Percentiles rank a stretch among this genome's conserved stretches.
Evolutionary conservation across 1,284 basidiomycete genomes (phyloP).

Genomic region (Rhodotorula sp.): DNA sequence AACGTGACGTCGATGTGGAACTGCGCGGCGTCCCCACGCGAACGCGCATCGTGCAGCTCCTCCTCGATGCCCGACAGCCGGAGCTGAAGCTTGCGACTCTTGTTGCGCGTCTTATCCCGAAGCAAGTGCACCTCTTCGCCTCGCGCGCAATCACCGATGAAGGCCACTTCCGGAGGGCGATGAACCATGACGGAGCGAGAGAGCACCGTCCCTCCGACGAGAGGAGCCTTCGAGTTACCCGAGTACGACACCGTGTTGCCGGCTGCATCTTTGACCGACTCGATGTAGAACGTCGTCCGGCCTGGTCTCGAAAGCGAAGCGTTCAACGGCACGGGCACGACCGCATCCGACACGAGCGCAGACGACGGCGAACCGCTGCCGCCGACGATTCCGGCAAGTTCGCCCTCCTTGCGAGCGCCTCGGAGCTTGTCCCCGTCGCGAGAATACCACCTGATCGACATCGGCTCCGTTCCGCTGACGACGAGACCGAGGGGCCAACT

Average conservation of each 20-base stretch:
- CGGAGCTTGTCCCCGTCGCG: slow-evolving; percentile 14
- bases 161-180: slow-evolving; percentile 69
- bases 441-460: slow-evolving; percentile 19
- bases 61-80: slow-evolving; percentile 51
- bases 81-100: slow-evolving; percentile 59
- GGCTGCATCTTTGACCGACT: slow-evolving; percentile 68
- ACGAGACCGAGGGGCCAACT: slow-evolving; percentile 24
- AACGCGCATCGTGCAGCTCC: slow-evolving; percentile 40
- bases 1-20: slow-evolving; percentile 63
- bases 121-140: slow-evolving; percentile 71
- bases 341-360: not conserved
- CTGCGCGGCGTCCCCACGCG: slow-evolving; percentile 53
- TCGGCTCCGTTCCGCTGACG: slow-evolving; percentile 23
- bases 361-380: not conserved
- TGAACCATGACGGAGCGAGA: slow-evolving; percentile 68
- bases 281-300: slow-evolving; percentile 65
- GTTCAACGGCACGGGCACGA: slow-evolving; percentile 64
- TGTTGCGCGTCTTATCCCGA: slow-evolving; percentile 52
- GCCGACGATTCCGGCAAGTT: slow-evolving; percentile 32
- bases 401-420: slow-evolving; percentile 15
- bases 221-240: not conserved
- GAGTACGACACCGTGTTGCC: slow-evolving; percentile 60
- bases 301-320: slow-evolving; percentile 63
- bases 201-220: slow-evolving; percentile 17
- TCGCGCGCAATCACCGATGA: slow-evolving; percentile 62